Percentiles rank a stretch among this genome's conserved stretches.
These are phyloP conservation scores for Paraglomus brasilianum DNA, from an alignment of 192 early-diverging fungal species.

Conservation along the genomic window DNA sequence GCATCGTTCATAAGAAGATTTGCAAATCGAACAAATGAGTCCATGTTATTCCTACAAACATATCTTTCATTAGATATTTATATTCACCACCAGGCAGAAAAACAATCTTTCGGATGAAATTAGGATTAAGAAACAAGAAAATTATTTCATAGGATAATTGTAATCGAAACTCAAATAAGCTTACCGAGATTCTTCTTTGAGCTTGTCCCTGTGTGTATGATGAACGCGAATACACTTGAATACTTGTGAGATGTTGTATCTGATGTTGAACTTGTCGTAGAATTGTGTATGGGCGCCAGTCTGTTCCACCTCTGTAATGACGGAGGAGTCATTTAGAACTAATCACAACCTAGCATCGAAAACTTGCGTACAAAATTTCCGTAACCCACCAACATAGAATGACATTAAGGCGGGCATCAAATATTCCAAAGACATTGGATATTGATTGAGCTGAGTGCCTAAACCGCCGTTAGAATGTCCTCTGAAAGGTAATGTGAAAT, in stretches of 20 bases:
- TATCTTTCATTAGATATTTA: background rate
- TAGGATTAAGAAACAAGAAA: slow-evolving; percentile 7
- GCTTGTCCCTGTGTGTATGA: slow-evolving; percentile 63
- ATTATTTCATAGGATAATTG: background rate
- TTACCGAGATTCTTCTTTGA: slow-evolving; percentile 61
- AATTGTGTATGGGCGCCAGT: slow-evolving; percentile 92
- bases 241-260: slow-evolving; percentile 93
- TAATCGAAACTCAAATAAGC: slow-evolving; percentile 19
- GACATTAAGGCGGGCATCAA: slow-evolving; percentile 81
- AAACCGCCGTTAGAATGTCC: slow-evolving; percentile 60
- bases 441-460: slow-evolving; percentile 63
- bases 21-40: slow-evolving; percentile 85
- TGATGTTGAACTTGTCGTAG: slow-evolving; percentile 98
- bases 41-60: slow-evolving; percentile 46
- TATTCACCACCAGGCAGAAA: background rate
- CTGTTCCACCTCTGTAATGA: slow-evolving; percentile 79
- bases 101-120: background rate
- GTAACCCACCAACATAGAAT: slow-evolving; percentile 81
- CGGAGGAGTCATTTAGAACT: background rate
- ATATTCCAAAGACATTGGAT: slow-evolving; percentile 70
- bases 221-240: slow-evolving; percentile 81
- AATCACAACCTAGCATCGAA: background rate
- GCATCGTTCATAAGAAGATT: slow-evolving; percentile 95
- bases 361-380: background rate
- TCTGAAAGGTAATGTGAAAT: slow-evolving; percentile 71